Evolutionary conservation across 495 filamentous ascomycete species (phyloP), one percentile per base, ranked within the genome.

Genomic region (Penicillium salamii): DNA sequence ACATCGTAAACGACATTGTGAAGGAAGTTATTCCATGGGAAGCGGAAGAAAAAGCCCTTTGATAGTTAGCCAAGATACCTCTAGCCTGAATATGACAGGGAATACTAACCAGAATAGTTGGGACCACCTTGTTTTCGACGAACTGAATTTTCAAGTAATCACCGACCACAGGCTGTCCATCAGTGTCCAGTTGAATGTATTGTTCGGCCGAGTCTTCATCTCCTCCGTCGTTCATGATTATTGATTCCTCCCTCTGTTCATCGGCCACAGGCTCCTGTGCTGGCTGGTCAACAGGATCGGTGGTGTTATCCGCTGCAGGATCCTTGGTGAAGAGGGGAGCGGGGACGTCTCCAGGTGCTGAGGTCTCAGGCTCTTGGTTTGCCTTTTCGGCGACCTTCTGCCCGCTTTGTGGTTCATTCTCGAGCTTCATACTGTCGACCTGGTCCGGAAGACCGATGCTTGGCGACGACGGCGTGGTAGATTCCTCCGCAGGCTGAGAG

Each of bases 1-100:
- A 99, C 91, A 65, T 99, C 93, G 66, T 99, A 99, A 19, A 99
- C 93, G 35, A 99, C 93, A 69, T 99, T 99, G 67, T 99, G 93
- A 18, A 99, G 81, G 62, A 99, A 99, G 67, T 99, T 99, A 63
- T 99, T 99, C 93, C 93, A 99, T 3, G 93, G 95, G 66, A 97
- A 97, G 45, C 83, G 85, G 77, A 97, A 99, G 74, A 99, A 99
- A 74, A 98, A 97, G 47, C 86, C 85, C 88, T 90, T 32, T 29
- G 34, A 42, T 42, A 38, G 15, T 61, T 47, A 49, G 36, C 11
- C 37, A 3, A n/a, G 4, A 14, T 17, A 8, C 4, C 3, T n/a
- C 20, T 17, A n/a, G 7, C 32, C 19, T 15, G 3, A 9, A 15
- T 11, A 32, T 0, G 5, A 11, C 29, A 7, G 38, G 13, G 31